Evolutionary conservation across 495 filamentous ascomycete genomes (phyloP).

Genomic region (Letharia lupina): DNA sequence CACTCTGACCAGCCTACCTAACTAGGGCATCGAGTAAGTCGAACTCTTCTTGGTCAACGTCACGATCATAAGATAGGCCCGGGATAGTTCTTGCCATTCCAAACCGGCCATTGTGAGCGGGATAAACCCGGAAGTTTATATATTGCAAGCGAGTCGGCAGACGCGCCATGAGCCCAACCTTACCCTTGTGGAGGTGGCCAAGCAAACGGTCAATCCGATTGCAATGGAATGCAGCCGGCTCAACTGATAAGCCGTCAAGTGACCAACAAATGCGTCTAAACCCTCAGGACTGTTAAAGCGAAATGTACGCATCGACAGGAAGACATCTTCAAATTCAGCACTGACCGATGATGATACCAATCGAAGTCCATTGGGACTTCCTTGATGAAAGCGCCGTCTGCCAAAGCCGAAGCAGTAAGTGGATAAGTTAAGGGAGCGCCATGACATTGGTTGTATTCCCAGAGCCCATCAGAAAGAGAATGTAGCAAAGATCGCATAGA

Average conservation of each 20-base stretch:
- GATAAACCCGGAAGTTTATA: conserved; percentile 4
- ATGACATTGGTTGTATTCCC: conserved; percentile 4
- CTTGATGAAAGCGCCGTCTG: not conserved
- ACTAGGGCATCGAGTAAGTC: not conserved
- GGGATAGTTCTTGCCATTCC: not conserved
- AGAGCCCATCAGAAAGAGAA: conserved; percentile 4
- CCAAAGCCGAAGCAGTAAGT: conserved; percentile 14
- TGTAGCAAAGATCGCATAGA: too few relatives aligned
- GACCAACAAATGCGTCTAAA: not conserved
- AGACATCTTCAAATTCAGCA: conserved; percentile 8
- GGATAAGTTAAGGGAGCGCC: not conserved
- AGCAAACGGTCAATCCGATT: conserved; percentile 6
- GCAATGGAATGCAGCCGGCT: conserved; percentile 8
- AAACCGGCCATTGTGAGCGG: not conserved
- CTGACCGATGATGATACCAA: conserved; percentile 5
- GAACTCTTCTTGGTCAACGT: not conserved
- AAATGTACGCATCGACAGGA: conserved; percentile 6
- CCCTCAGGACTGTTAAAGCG: conserved; percentile 7
- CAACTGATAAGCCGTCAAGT: not conserved
- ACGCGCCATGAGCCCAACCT: conserved; percentile 2
- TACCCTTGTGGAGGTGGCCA: not conserved
- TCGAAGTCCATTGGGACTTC: not conserved
- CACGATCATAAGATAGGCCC: not conserved
- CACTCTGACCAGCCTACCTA: not conserved
- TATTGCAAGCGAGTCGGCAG: conserved; percentile 1